Percentiles rank a stretch among this genome's conserved stretches.
These are phyloP conservation scores for Monascus purpureus DNA, from an alignment of 495 filamentous ascomycete genomes.

Conservation along the genomic window DNA sequence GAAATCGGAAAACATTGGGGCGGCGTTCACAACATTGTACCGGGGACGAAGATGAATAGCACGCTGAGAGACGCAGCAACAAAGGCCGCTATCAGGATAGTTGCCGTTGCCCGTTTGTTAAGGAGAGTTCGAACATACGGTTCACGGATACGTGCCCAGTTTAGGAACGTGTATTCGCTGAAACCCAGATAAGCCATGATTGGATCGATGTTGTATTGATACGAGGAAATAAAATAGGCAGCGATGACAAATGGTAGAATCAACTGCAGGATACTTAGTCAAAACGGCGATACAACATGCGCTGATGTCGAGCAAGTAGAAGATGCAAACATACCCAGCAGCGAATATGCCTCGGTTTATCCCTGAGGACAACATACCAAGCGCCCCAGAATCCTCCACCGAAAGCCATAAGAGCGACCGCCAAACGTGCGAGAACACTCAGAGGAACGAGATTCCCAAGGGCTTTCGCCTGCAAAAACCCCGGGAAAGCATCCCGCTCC, in stretches of 20 bases:
- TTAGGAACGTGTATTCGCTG: slow-evolving; percentile 92
- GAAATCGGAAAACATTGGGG: too few relatives aligned
- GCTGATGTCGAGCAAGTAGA: too few relatives aligned
- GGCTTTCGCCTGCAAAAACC: slow-evolving; percentile 87
- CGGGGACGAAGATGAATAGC: slow-evolving; percentile 86
- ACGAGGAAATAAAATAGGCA: slow-evolving; percentile 72
- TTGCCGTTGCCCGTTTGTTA: slow-evolving; percentile 64
- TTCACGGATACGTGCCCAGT: slow-evolving; percentile 72
- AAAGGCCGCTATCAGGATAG: slow-evolving; percentile 54
- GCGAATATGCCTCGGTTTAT: slow-evolving; percentile 57
- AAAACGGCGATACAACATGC: neutral
- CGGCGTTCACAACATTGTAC: slow-evolving; percentile 71
- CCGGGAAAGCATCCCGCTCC: slow-evolving; percentile 96
- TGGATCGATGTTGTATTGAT: slow-evolving; percentile 91
- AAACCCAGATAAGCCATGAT: slow-evolving; percentile 75
- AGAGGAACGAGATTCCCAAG: slow-evolving; percentile 88
- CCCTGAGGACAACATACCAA: slow-evolving; percentile 82
- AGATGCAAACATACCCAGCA: slow-evolving; percentile 57
- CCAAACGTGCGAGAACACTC: slow-evolving; percentile 67
- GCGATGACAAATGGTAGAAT: slow-evolving; percentile 90
- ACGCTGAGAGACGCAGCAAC: slow-evolving; percentile 63
- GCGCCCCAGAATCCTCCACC: slow-evolving; percentile 89
- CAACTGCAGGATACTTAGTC: slow-evolving; percentile 39
- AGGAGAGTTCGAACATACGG: slow-evolving; percentile 78
- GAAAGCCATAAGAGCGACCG: slow-evolving; percentile 73